Evolutionary conservation across 331 rosid species (phyloP), one percentile per base, ranked within the genome.

Genomic region (Ulmus americana): DNA sequence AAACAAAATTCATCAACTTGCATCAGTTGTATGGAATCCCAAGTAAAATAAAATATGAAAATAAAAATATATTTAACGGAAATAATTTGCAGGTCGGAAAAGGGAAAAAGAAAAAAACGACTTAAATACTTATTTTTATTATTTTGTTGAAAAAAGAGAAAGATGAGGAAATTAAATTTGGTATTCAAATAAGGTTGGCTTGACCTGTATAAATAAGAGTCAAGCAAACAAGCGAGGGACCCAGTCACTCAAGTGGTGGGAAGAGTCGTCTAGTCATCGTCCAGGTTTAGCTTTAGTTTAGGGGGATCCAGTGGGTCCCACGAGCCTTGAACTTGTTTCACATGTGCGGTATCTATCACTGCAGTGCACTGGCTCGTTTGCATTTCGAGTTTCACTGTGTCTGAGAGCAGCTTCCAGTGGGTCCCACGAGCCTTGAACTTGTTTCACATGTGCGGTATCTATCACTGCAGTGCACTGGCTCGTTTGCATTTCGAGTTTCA

Each of bases 181-280:
- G 45, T 7, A 39, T 66, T 66, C 55, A 43, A 66, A 66, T 12
- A 22, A 43, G 55, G 63, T 5, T 28, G 71, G 63, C 71, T 54
- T 55, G 71, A 66, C 71, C 35, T 16, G 16, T 53, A 2, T 16
- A 38, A 14, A 39, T 42, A 4, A 16, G 10, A 28, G 67, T 63
- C 40, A 63, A 46, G 45, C 45, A 47, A 12, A 3, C 7, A 6
- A 7, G 39, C 9, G 38, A 5, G 0, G 39, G 14, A 38, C 0
- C 20, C 10, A 46, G 8, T n/a, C 14, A 10, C 40, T 41, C 65
- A 28, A 13, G n/a, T 12, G 54, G 54, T n/a, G n/a, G 54, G 0
- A 49, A 18, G 7, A 8, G 54, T 51, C 53, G 16, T 61, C 6
- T 14, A 10, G 51, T 16, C 64, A 43, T 3, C 50, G 18, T 10